phyloP scores from a whole-genome alignment of 257 asterid species.

The Cordia subcordata region DNA sequence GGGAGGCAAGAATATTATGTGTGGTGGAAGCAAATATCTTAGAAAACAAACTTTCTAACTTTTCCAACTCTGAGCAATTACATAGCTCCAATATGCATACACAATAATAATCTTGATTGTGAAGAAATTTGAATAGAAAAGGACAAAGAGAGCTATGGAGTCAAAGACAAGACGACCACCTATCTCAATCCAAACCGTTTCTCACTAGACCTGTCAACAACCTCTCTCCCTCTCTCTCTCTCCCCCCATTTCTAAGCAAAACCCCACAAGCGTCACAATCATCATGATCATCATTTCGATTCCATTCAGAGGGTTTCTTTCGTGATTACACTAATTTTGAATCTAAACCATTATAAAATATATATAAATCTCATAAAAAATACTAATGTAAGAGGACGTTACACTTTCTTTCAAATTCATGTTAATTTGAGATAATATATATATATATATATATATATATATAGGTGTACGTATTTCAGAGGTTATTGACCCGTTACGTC shows the following conservation, averaged over 20 bases:
- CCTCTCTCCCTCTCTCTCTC: constrained; percentile 13
- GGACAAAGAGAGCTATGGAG: constrained; percentile 36
- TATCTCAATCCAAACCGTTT: constrained; percentile 58
- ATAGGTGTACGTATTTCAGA: constrained; percentile 29
- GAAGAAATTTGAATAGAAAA: constrained; percentile 42
- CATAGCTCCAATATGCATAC: constrained; percentile 1
- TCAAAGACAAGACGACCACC: constrained; percentile 53
- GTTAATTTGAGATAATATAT: no score
- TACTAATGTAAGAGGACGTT: no score
- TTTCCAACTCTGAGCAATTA: not conserved
- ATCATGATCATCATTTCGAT: constrained; percentile 44
- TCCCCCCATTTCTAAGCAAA: constrained; percentile 50
- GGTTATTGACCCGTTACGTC: constrained; percentile 38
- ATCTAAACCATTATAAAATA: no score
- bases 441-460: no score
- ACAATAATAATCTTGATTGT: constrained; percentile 34
- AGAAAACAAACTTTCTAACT: constrained; percentile 30
- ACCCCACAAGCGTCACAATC: constrained; percentile 56
- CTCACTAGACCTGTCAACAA: constrained; percentile 37
- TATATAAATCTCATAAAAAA: no score
- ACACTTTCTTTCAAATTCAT: not conserved
- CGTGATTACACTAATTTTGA: no score
- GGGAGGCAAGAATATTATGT: constrained; percentile 21
- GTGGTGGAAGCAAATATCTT: constrained; percentile 42
- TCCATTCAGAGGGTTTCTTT: constrained; percentile 14